Conservation (phyloP, 352 stramenopile species). For the Phytophthora tentaculata region DNA sequence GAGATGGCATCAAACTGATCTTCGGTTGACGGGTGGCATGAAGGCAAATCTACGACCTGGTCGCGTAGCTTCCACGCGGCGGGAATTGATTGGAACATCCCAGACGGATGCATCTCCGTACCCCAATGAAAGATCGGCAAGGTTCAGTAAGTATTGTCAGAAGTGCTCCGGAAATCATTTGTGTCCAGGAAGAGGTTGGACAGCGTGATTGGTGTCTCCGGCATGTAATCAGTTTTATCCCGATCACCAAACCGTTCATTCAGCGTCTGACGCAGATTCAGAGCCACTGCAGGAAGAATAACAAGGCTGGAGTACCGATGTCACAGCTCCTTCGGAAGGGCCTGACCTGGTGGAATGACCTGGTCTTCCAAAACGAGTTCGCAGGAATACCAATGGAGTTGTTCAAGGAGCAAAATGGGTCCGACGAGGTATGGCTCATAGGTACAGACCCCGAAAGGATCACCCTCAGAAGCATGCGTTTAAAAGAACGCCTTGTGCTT, state of each 20-base stretch:
- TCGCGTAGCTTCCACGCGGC: too few relatives aligned
- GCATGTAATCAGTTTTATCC: constrained; percentile 19
- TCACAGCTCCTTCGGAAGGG: neutral
- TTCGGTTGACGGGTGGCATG: neutral
- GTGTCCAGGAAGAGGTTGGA: neutral
- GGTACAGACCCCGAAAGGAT: too few relatives aligned
- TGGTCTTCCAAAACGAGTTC: too few relatives aligned
- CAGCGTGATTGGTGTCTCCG: neutral
- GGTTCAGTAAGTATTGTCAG: neutral
- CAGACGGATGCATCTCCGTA: neutral
- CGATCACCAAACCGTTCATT: constrained; percentile 16
- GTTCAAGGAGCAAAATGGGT: too few relatives aligned
- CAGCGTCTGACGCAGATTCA: neutral
- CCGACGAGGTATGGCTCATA: too few relatives aligned
- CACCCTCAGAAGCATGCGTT: too few relatives aligned
- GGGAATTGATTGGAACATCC: neutral
- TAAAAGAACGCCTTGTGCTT: too few relatives aligned
- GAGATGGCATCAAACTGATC: constrained; percentile 6
- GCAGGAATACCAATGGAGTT: too few relatives aligned
- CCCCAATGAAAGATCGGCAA: neutral
- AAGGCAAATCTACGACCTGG: neutral
- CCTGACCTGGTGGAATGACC: too few relatives aligned
- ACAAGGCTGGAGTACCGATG: constrained; percentile 1
- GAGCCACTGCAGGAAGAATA: neutral
- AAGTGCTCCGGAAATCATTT: neutral